Conservation (phyloP, 306 rosid species). For the Elaeagnus macrophylla region DNA sequence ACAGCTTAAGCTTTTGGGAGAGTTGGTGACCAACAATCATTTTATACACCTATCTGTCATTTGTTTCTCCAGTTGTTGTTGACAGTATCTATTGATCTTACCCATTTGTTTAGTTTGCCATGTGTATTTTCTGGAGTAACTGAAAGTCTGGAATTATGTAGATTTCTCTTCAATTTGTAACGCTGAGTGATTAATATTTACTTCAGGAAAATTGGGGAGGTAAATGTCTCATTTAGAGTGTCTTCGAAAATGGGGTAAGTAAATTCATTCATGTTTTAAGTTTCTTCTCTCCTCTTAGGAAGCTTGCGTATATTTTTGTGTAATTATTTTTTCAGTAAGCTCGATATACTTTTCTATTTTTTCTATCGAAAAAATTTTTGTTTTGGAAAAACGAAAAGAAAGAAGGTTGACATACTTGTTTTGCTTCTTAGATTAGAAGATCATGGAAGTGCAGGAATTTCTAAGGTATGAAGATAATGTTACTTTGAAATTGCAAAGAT, state of each 20-base stretch:
- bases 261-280: too few relatives aligned
- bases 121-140: neutral
- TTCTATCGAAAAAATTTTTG: too few relatives aligned
- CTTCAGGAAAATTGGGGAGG: constrained; percentile 38
- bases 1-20: too few relatives aligned
- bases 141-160: neutral
- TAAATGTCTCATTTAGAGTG: constrained; percentile 18
- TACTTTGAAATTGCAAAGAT: neutral
- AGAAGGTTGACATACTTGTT: neutral
- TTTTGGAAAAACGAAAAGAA: too few relatives aligned
- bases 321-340: constrained; percentile 4
- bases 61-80: too few relatives aligned
- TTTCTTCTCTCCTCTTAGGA: neutral
- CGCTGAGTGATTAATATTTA: neutral
- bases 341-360: neutral
- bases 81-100: too few relatives aligned
- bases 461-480: constrained; percentile 28
- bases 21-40: too few relatives aligned
- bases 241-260: constrained; percentile 27
- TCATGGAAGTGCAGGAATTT: constrained; percentile 27
- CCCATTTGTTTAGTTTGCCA: neutral
- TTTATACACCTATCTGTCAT: too few relatives aligned
- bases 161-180: neutral
- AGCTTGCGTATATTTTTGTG: neutral
- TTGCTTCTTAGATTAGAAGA: constrained; percentile 36